Conservation (phyloP, 495 filamentous ascomycete species). For the Bacidia rubella region DNA sequence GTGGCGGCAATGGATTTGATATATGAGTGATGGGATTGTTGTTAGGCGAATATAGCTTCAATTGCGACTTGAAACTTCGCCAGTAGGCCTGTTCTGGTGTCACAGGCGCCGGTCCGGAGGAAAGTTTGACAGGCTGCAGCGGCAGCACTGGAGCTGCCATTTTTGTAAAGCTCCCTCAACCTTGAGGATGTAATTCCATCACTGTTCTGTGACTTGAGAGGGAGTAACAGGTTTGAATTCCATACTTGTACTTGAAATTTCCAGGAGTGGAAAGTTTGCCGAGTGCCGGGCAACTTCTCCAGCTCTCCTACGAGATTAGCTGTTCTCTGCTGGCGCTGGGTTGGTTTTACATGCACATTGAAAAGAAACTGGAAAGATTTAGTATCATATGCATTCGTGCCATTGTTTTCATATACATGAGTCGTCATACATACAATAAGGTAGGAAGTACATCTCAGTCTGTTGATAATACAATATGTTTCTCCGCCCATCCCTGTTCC, state of each 20-base stretch:
- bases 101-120: conserved; percentile 52
- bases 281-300: neutral
- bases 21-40: conserved; percentile 79
- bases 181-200: neutral
- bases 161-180: neutral
- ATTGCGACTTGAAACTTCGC: conserved; percentile 79
- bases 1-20: conserved; percentile 52
- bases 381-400: no score
- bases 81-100: conserved; percentile 93
- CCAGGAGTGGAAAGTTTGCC: neutral
- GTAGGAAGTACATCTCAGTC: neutral
- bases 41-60: conserved; percentile 72
- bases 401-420: neutral
- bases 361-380: no score
- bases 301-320: no score
- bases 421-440: neutral
- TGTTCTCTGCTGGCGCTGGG: no score
- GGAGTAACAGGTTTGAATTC: neutral
- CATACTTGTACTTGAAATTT: neutral
- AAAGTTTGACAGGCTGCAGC: conserved; percentile 70
- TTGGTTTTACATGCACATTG: no score
- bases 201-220: neutral
- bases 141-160: conserved; percentile 88
- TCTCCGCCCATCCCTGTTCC: neutral
- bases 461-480: neutral